phyloP scores from a whole-genome alignment of 192 early-diverging fungal species.

The Podila minutissima region DNA sequence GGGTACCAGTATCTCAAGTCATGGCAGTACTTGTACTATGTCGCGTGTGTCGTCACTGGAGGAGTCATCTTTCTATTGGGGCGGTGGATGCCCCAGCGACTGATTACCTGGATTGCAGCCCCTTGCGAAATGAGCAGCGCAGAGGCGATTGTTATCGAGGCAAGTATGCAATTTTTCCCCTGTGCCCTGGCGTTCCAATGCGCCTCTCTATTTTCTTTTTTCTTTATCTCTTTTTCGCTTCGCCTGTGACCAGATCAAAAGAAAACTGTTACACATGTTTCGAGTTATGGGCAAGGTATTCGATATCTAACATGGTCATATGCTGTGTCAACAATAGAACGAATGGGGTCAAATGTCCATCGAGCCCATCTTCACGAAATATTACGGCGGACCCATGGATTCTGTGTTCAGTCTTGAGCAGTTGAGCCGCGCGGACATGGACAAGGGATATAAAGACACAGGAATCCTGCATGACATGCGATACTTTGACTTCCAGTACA shows the following conservation, averaged over 20 bases:
- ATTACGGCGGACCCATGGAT: constrained; percentile 73
- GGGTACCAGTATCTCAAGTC: constrained; percentile 69
- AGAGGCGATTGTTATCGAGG: constrained; percentile 69
- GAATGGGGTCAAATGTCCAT: constrained; percentile 71
- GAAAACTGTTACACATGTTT: not conserved
- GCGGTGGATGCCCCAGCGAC: constrained; percentile 87
- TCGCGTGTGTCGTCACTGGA: constrained; percentile 70
- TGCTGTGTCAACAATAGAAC: constrained; percentile 48
- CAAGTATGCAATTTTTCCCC: constrained; percentile 8
- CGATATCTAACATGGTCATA: not conserved
- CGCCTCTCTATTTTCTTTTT: not conserved
- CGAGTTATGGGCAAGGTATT: not conserved
- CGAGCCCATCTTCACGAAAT: constrained; percentile 59
- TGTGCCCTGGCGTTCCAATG: too few relatives aligned
- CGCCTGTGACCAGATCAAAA: not conserved
- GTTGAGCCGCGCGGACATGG: constrained; percentile 19
- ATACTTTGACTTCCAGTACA: constrained; percentile 64
- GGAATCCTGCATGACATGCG: constrained; percentile 55
- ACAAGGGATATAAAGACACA: constrained; percentile 11
- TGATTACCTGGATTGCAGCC: constrained; percentile 72
- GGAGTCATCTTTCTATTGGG: constrained; percentile 81
- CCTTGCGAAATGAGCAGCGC: constrained; percentile 73
- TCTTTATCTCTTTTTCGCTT: not conserved
- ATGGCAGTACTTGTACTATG: constrained; percentile 66
- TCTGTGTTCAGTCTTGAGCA: constrained; percentile 71